Evolutionary conservation across 2,329 filamentous ascomycete genomes (phyloP).

Genomic region (Aspergillus ochraceus): DNA sequence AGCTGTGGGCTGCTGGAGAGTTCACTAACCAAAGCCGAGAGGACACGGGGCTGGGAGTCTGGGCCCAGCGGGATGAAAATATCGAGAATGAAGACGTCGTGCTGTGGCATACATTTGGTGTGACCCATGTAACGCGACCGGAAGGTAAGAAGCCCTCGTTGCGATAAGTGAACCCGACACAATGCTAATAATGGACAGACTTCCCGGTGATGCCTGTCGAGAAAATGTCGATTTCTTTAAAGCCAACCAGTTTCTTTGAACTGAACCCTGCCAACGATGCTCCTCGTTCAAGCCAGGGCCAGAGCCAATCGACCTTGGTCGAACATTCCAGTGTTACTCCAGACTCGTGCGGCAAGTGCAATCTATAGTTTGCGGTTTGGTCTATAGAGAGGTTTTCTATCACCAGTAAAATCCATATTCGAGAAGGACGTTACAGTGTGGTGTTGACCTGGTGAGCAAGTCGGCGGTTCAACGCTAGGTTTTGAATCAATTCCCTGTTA

Average conservation of each 20-base stretch:
- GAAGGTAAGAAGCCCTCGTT: too few species aligned
- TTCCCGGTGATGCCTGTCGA: constrained; percentile 2
- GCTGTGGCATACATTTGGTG: neutral
- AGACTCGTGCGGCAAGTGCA: too few species aligned
- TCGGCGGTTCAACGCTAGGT: too few species aligned
- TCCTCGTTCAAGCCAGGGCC: neutral
- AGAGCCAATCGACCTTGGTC: neutral
- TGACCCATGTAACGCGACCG: neutral
- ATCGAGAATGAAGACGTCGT: constrained; percentile 21
- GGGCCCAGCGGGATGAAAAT: neutral
- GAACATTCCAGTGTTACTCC: too few species aligned
- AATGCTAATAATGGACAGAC: too few species aligned
- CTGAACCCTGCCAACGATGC: neutral
- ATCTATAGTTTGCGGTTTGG: too few species aligned
- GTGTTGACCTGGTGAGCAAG: too few species aligned
- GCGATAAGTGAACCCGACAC: too few species aligned
- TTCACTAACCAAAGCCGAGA: constrained; percentile 49
- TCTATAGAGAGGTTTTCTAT: too few species aligned
- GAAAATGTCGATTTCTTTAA: neutral
- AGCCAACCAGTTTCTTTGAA: neutral
- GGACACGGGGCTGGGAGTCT: constrained; percentile 33
- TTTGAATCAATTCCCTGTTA: neutral
- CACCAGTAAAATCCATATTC: too few species aligned
- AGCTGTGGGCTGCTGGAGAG: constrained; percentile 51
- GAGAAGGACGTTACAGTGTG: too few species aligned